A percentile compares a stretch with the other conserved stretches of the same genome.
phyloP scores from a whole-genome alignment of 768 basidiomycete species.

The Tulasnella sp. region DNA sequence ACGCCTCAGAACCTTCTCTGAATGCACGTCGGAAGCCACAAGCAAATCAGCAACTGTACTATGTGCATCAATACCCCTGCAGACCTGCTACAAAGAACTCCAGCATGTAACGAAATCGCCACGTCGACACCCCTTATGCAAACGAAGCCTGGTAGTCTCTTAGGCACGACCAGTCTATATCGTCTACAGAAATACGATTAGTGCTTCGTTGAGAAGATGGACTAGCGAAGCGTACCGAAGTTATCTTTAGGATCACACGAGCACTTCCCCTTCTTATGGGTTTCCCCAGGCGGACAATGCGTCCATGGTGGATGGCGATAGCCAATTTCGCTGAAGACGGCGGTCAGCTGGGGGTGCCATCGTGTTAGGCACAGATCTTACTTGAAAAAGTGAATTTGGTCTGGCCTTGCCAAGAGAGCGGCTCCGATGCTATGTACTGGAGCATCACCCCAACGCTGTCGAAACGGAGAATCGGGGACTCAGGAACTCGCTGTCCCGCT shows the following conservation, averaged over 20 bases:
- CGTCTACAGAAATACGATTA: conserved; percentile 33
- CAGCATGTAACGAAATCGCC: not conserved
- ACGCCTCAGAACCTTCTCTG: conserved; percentile 2
- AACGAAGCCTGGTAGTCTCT: conserved; percentile 62
- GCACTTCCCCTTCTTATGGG: conserved; percentile 78
- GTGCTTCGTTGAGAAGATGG: conserved; percentile 1
- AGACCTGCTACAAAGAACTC: not conserved
- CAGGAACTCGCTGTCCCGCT: not conserved
- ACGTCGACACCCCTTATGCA: not conserved
- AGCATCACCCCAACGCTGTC: conserved; percentile 90
- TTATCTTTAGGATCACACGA: conserved; percentile 76
- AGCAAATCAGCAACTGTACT: not conserved
- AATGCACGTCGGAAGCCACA: too few relatives aligned
- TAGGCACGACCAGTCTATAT: conserved; percentile 79
- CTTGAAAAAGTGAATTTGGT: conserved; percentile 94
- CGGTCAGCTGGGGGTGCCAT: not conserved
- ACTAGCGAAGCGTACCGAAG: conserved; percentile 56
- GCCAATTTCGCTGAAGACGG: conserved; percentile 64
- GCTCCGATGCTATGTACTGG: conserved; percentile 90
- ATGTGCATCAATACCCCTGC: not conserved
- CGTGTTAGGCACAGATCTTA: not conserved
- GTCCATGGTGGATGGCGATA: conserved; percentile 95
- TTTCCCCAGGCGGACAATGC: conserved; percentile 76
- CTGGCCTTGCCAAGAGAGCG: conserved; percentile 82
- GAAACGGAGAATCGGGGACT: not conserved